Evolutionary conservation across 2,329 filamentous ascomycete genomes (phyloP), one percentile per base, ranked within the genome.

Genomic region (Teratosphaeria zuluensis): DNA sequence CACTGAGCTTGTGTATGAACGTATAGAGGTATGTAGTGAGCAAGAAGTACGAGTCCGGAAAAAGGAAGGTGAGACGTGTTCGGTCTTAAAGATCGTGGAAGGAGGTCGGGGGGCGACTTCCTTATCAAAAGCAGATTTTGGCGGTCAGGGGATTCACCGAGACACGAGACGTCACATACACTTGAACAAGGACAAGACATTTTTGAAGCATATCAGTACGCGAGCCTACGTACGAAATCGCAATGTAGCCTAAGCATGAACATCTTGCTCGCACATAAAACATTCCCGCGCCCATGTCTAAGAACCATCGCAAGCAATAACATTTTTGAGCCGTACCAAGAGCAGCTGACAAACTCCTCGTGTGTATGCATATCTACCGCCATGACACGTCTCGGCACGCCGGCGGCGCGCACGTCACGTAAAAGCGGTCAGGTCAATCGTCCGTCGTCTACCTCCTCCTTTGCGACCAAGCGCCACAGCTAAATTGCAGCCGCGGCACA

Each of bases 211-310:
- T 48, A 48, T 48, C 42, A 54, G 56, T 64, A 66, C 63, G 60
- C 61, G 60, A 64, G 42, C 63, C 68, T 69, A 69, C 68, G 62
- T 64, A 69, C 65, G 55, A 69, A 64, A 62, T 69, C 67, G 61
- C 63, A 68, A 63, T 69, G 65, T 58, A 70, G 56, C 59, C 67
- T 62, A 57, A 69, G 65, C 62, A 70, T 51, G 57, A 69, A 69
- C 61, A 66, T 63, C 64, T 64, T 66, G 56, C 67, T 63, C 59
- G 64, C 66, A 64, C 64, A 64, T 59, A 68, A 62, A 56, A 65
- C 62, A 63, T 53, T 54, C 57, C 63, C 48, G 51, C 51, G 62
- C 56, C 58, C 66, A 64, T 60, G 63, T 68, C 62, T 66, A 68
- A 64, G 61, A 65, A 68, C 66, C 61, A 63, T 56, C 54, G 58